Evolutionary conservation across 1,284 basidiomycete genomes (phyloP), one percentile per base, ranked within the genome.

Genomic region (Mycena sp.): DNA sequence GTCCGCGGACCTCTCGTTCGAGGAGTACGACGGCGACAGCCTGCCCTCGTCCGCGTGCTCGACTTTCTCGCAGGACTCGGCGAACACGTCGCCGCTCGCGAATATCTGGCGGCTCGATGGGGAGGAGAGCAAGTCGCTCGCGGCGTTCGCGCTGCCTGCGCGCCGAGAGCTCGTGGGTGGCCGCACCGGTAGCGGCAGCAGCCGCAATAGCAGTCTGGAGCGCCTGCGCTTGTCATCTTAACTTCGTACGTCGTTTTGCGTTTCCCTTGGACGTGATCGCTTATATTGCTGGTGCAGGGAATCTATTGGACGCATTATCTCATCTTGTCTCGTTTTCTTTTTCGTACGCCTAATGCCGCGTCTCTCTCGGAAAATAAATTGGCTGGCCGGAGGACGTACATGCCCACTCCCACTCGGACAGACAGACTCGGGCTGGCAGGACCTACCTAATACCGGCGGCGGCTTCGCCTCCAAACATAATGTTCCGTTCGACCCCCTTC

Each of bases 81-180:
- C 67, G n/a, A 64, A 66, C 17, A 55, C 69, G 23, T 68, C 69
- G 69, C 77, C 57, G 62, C 77, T 64, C 64, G 78, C 63, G 14
- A 89, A 84, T 65, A 91, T 91, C 55, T 91, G 89, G 89, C 80
- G 80, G 57, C 68, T 91, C 48, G 88, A 87, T 45, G 79, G 80
- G 17, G 87, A 89, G 68, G 89, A 91, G 74, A 85, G 80, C 68
- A 85, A 84, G 67, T 79, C 78, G 19, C 70, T 85, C n/a, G 26
- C 53, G 26, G 55, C 54, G 23, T 67, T 64, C 55, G 40, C 58
- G 21, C 49, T 63, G 25, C 51, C 62, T 11, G 35, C 58, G 4
- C 64, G 61, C 6, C 60, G 32, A 51, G 60, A 57, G 46, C 61
- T 57, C 30, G 53, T 51, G 32, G 52, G 61, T 70, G n/a, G 57